phyloP scores from a whole-genome alignment of 805 yeast genomes.

The Metschnikowia reukaufii region DNA sequence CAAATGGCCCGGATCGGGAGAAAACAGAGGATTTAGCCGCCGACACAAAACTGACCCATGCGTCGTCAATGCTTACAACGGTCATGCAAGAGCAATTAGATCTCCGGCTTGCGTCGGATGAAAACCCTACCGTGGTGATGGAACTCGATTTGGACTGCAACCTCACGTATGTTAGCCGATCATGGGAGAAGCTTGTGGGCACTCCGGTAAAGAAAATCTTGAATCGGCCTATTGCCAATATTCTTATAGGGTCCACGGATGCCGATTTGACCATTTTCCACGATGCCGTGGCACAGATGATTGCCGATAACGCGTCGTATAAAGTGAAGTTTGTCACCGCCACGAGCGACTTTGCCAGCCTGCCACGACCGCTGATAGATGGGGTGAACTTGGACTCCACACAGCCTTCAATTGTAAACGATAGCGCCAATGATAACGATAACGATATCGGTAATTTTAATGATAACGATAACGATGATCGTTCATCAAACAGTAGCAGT shows the following conservation, averaged over 20 bases:
- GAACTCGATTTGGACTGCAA: conserved; percentile 81
- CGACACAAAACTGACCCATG: background rate
- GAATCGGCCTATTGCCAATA: conserved; percentile 54
- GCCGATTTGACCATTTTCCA: conserved; percentile 68
- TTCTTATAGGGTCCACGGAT: conserved; percentile 61
- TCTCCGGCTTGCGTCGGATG: conserved; percentile 60
- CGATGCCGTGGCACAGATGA: conserved; percentile 70
- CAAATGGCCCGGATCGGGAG: background rate
- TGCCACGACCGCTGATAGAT: too few species aligned
- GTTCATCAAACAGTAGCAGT: conserved; percentile 8
- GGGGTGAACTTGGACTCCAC: too few species aligned
- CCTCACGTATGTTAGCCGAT: conserved; percentile 68
- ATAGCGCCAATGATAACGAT: background rate
- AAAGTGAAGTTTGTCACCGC: conserved; percentile 69
- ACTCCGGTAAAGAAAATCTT: conserved; percentile 56
- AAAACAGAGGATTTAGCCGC: background rate
- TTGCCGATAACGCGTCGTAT: conserved; percentile 70
- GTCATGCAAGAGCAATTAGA: conserved; percentile 50
- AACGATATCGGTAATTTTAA: too few species aligned
- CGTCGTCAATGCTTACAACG: conserved; percentile 15
- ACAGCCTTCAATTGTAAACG: too few species aligned
- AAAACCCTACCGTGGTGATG: conserved; percentile 73
- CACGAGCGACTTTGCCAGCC: conserved; percentile 27
- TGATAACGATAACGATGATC: background rate
- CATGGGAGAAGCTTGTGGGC: conserved; percentile 81